Evolutionary conservation across 371 early-diverging fungal genomes (phyloP).

Genomic region (Mortierella sp.): DNA sequence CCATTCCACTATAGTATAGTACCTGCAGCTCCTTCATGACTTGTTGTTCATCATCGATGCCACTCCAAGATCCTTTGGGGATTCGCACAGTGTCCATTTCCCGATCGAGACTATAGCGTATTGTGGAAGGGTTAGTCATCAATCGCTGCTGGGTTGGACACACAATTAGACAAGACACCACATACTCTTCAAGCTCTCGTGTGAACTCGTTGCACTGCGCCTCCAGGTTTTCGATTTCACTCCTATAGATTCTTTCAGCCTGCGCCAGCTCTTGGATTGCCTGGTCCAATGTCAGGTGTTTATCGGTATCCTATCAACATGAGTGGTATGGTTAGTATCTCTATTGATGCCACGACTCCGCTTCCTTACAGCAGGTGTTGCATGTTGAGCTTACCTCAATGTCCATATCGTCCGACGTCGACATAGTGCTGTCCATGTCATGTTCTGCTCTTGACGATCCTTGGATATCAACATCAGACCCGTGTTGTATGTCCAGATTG

Average conservation of each 20-base stretch:
- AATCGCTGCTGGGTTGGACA: too few relatives aligned
- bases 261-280: slow-evolving; percentile 37
- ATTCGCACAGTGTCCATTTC: slow-evolving; percentile 13
- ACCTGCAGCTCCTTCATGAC: slow-evolving; percentile 34
- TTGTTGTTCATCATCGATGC: slow-evolving; percentile 9
- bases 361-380: too few relatives aligned
- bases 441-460: background rate
- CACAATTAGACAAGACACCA: background rate
- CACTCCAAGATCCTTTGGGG: background rate
- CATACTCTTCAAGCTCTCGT: slow-evolving; percentile 43
- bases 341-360: background rate
- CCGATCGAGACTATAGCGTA: slow-evolving; percentile 22
- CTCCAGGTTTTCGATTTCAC: slow-evolving; percentile 28
- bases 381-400: slow-evolving; percentile 25
- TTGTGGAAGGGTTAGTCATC: too few relatives aligned
- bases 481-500: slow-evolving; percentile 10
- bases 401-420: slow-evolving; percentile 20
- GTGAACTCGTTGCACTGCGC: slow-evolving; percentile 28
- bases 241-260: slow-evolving; percentile 39
- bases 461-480: background rate
- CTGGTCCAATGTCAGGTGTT: slow-evolving; percentile 38
- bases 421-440: background rate
- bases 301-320: slow-evolving; percentile 37
- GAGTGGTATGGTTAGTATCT: background rate
- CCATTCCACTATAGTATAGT: background rate